Percentiles rank a stretch among this genome's conserved stretches.
Conservation (phyloP, 805 yeast species). For the Yarrowia sp. region DNA sequence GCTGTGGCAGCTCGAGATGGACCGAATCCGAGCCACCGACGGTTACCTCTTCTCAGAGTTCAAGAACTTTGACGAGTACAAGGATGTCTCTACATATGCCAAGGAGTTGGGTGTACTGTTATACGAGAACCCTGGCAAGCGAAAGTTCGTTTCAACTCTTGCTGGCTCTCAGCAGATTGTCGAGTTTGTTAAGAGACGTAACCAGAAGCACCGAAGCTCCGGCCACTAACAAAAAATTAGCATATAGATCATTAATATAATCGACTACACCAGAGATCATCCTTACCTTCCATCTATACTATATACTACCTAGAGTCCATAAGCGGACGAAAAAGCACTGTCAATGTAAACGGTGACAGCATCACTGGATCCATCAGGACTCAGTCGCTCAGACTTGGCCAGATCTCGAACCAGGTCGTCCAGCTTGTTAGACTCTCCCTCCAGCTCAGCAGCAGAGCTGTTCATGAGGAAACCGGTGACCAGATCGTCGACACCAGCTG, state of each 20-base stretch:
- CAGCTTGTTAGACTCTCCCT: conserved; percentile 5
- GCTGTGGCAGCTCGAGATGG: conserved; percentile 95
- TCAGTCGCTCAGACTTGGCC: conserved; percentile 16
- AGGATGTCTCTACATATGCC: conserved; percentile 74
- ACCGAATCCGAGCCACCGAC: conserved; percentile 82
- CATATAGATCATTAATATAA: conserved; percentile 3
- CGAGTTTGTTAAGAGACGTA: conserved; percentile 70
- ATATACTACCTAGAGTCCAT: conserved; percentile 15
- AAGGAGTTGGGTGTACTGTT: conserved; percentile 87
- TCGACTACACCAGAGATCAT: not conserved
- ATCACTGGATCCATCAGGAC: conserved; percentile 31
- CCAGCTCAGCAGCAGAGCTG: conserved; percentile 22
- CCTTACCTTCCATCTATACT: not conserved
- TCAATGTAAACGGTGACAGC: conserved; percentile 34
- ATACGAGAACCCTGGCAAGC: conserved; percentile 79
- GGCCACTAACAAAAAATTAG: not conserved
- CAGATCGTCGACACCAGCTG: conserved; percentile 31
- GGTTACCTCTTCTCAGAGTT: conserved; percentile 92
- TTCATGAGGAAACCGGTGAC: conserved; percentile 37
- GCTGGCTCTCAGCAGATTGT: conserved; percentile 90
- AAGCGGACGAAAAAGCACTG: conserved; percentile 1
- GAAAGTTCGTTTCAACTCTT: conserved; percentile 81
- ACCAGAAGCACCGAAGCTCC: conserved; percentile 6
- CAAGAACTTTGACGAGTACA: conserved; percentile 76
- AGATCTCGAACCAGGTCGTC: conserved; percentile 8